Conservation (phyloP, 2,329 filamentous ascomycete species). For the Talaromyces amestolkiae region DNA sequence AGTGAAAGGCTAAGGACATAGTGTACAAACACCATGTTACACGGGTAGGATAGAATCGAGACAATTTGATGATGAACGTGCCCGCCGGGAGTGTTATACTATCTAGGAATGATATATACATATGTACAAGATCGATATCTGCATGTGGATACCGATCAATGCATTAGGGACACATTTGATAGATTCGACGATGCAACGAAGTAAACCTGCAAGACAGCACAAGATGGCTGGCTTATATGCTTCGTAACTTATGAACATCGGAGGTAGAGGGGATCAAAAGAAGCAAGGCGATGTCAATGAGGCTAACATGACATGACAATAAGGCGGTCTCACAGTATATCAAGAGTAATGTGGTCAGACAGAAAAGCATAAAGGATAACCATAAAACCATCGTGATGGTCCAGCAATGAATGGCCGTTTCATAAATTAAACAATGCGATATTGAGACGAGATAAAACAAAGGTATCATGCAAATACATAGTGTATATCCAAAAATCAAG, state of each 20-base stretch:
- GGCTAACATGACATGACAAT: neutral
- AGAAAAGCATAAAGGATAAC: neutral
- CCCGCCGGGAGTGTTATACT: neutral
- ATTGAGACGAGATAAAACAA: conserved; percentile 1
- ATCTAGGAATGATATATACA: neutral
- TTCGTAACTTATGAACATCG: neutral
- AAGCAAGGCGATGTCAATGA: neutral
- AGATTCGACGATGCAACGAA: neutral
- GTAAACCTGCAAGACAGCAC: neutral
- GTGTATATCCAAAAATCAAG: conserved; percentile 2
- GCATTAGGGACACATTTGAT: neutral
- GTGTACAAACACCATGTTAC: neutral
- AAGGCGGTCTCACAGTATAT: neutral
- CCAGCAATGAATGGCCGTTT: neutral
- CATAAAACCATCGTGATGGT: neutral
- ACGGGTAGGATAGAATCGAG: neutral
- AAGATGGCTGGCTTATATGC: neutral
- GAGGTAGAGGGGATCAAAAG: neutral
- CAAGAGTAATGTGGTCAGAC: too few species aligned
- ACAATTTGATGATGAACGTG: neutral
- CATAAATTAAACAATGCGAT: neutral
- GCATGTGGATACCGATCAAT: neutral
- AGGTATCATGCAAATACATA: conserved; percentile 12
- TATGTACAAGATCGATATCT: neutral
- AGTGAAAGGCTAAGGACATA: neutral